These are phyloP conservation scores for Teunomyces pallodes DNA, from an alignment of 805 yeast genomes.

Conservation along the genomic window DNA sequence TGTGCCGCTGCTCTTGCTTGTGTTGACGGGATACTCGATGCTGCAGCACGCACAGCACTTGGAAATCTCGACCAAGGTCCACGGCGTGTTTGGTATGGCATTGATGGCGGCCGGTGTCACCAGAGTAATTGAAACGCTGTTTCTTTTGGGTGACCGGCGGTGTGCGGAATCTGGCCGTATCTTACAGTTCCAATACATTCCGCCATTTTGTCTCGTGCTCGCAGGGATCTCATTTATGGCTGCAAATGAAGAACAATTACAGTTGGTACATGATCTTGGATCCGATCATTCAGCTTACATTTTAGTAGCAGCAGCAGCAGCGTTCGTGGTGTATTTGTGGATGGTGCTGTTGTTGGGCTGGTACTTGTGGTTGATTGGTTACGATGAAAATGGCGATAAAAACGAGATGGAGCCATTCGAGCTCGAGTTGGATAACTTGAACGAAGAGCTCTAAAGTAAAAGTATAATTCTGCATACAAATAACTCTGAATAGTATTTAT, in stretches of 20 bases:
- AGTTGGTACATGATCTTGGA: constrained; percentile 64
- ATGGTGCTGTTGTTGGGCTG: constrained; percentile 56
- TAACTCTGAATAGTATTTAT: too few relatives aligned
- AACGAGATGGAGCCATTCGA: constrained; percentile 24
- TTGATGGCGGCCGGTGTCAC: constrained; percentile 75
- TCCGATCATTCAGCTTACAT: constrained; percentile 86
- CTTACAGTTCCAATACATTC: constrained; percentile 76
- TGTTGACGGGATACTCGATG: constrained; percentile 95
- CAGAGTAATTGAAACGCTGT: constrained; percentile 76
- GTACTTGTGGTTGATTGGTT: constrained; percentile 48
- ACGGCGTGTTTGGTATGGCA: constrained; percentile 78
- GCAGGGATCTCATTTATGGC: constrained; percentile 86
- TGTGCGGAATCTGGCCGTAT: constrained; percentile 42
- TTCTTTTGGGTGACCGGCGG: constrained; percentile 65
- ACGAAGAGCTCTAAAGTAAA: too few relatives aligned
- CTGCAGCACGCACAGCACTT: constrained; percentile 80
- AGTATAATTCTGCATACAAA: too few relatives aligned
- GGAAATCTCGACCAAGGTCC: constrained; percentile 80
- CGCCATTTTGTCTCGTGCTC: constrained; percentile 76
- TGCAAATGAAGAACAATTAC: constrained; percentile 87
- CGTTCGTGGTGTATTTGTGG: constrained; percentile 70
- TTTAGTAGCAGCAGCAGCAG: constrained; percentile 66
- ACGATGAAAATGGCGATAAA: constrained; percentile 43
- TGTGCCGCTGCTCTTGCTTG: constrained; percentile 76
- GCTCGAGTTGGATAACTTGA: constrained; percentile 36